Conservation (phyloP, 371 early-diverging fungal species). For the Actinomortierella ambigua region DNA sequence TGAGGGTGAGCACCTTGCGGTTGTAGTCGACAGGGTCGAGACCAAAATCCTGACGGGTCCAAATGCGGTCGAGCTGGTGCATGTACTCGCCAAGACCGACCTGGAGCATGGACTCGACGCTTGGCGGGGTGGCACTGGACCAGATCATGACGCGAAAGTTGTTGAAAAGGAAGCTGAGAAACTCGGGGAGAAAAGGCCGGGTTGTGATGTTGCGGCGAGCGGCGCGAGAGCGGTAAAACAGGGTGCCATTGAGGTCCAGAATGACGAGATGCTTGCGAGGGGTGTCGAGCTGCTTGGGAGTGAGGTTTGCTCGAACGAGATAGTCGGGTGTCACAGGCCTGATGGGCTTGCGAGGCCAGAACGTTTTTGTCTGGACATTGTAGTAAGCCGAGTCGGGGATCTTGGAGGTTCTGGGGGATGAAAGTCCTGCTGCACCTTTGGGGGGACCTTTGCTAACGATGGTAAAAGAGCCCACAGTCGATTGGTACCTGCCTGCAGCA, state of each 20-base stretch:
- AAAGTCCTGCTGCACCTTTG: too few relatives aligned
- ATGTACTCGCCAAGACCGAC: constrained; percentile 50
- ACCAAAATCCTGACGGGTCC: constrained; percentile 67
- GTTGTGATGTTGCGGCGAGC: constrained; percentile 48
- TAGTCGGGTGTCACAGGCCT: constrained; percentile 24
- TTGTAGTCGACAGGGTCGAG: constrained; percentile 52
- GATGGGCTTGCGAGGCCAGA: constrained; percentile 18
- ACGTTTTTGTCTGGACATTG: constrained; percentile 7
- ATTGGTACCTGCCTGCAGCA: too few relatives aligned
- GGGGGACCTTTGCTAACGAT: too few relatives aligned
- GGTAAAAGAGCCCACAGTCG: too few relatives aligned
- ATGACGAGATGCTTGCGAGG: constrained; percentile 54
- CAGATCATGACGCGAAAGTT: constrained; percentile 79
- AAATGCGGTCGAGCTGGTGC: constrained; percentile 52
- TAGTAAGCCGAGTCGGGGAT: constrained; percentile 8
- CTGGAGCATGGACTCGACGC: constrained; percentile 50
- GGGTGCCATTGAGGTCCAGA: constrained; percentile 78
- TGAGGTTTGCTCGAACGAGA: constrained; percentile 3
- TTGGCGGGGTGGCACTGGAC: constrained; percentile 73
- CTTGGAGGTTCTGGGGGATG: too few relatives aligned
- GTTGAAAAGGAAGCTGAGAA: constrained; percentile 65
- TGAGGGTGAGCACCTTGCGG: constrained; percentile 61
- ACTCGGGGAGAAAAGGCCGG: constrained; percentile 61
- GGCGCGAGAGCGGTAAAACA: constrained; percentile 53
- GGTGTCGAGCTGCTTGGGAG: background rate